Evolutionary conservation across 208 protist species (phyloP).

Genomic region (Acanthamoeba triangularis): DNA sequence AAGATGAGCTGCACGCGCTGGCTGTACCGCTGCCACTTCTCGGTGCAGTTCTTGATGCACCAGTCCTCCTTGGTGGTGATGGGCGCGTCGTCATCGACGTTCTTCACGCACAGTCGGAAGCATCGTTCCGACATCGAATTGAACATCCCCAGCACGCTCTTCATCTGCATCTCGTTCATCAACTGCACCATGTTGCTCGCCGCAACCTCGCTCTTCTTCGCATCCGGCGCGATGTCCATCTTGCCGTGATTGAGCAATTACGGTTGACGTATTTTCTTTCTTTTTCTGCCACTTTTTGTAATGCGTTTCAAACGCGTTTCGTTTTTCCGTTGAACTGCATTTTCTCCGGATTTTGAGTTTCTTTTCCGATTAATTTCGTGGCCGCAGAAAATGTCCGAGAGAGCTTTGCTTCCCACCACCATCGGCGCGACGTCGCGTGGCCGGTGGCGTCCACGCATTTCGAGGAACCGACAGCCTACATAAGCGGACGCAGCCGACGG

Average conservation of each 20-base stretch:
- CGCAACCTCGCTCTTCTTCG: neutral
- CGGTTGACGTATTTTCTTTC: neutral
- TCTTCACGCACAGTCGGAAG: conserved; percentile 1
- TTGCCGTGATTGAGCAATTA: neutral
- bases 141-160: neutral
- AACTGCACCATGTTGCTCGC: conserved; percentile 6
- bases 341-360: too few species aligned
- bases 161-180: conserved; percentile 27
- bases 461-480: too few species aligned
- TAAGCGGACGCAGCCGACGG: too few species aligned
- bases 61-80: conserved; percentile 9
- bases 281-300: neutral
- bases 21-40: conserved; percentile 31
- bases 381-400: neutral
- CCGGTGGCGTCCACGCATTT: neutral
- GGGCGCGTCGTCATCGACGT: neutral
- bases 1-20: conserved; percentile 23
- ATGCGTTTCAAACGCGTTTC: neutral
- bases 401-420: neutral
- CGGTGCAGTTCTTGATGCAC: conserved; percentile 14
- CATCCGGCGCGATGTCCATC: conserved; percentile 16
- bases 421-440: too few species aligned
- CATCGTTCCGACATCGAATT: conserved; percentile 4
- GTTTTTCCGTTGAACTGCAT: too few species aligned
- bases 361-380: too few species aligned